Evolutionary conservation across 1,284 basidiomycete species (phyloP), one percentile per base, ranked within the genome.

Genomic region (Psilocybe mexicana): DNA sequence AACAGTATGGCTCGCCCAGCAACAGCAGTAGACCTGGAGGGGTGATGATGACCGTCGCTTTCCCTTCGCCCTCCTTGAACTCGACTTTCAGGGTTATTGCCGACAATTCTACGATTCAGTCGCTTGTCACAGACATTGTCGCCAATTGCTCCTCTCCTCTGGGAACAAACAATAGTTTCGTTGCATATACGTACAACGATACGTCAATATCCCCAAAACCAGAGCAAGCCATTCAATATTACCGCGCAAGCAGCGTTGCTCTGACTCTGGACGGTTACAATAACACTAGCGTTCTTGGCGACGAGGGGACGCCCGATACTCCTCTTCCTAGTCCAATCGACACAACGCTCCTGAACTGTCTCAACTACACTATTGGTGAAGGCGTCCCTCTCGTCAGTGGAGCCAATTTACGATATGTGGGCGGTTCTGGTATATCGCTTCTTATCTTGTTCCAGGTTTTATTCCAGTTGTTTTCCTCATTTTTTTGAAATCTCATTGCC

Each of bases 181-280:
- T 68, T 1, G 53, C 70, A 26, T 47, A 60, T 1, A 1, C 66
- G 50, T 62, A 62, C 63, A 58, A 73, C 67, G 52, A 68, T 64
- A 44, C 63, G 63, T 68, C 69, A 6, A 67, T 64, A 4, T 65
- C 74, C 24, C 79, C 80, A 2, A 70, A 73, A 36, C 83, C 84
- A 0, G 83, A 84, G 59, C 78, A 84, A 59, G 76, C 75, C 0
- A 65, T 86, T 1, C 80, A 86, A 63, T 86, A 85, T 68, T 87
- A 83, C 66, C 80, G 85, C 40, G 81, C 82, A 24, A 84, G 81
- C 65, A 79, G 76, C 52, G 78, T 82, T 28, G 79, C 75, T 4
- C 72, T 87, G 23, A 77, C 79, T 6, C 71, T 89, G 18, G 82
- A 86, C 59, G 85, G 85, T 2, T 90, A 88, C 69, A 87, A 89